A percentile compares a stretch with the other conserved stretches of the same genome.
Conservation (phyloP, 495 filamentous ascomycete genomes). For the Amorphotheca resinae region DNA sequence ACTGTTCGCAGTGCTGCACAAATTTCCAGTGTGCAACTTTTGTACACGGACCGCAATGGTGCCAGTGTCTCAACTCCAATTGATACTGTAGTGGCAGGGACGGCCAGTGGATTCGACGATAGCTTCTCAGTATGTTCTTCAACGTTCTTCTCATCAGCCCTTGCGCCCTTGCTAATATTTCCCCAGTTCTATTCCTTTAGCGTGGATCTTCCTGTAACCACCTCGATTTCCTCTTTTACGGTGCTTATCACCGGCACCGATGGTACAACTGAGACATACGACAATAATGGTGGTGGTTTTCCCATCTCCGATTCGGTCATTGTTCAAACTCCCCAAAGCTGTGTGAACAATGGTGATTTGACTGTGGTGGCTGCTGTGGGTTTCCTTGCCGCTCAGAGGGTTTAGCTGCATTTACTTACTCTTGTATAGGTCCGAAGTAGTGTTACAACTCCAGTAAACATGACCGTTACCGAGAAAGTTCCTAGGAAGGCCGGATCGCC, state of each 20-base stretch:
- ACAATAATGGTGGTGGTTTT: slow-evolving; percentile 29
- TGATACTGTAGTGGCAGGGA: slow-evolving; percentile 30
- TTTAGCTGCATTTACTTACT: slow-evolving; percentile 15
- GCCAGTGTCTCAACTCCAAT: slow-evolving; percentile 28
- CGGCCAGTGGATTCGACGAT: slow-evolving; percentile 43
- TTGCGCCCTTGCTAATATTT: slow-evolving; percentile 3
- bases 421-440: slow-evolving; percentile 35
- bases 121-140: slow-evolving; percentile 35
- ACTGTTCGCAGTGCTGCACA: slow-evolving; percentile 18
- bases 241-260: slow-evolving; percentile 20
- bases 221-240: slow-evolving; percentile 29
- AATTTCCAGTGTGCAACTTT: slow-evolving; percentile 24
- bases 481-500: slow-evolving; percentile 23
- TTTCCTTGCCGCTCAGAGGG: too few species aligned
- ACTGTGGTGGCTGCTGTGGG: slow-evolving; percentile 28
- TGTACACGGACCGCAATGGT: slow-evolving; percentile 26
- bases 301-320: slow-evolving; percentile 27
- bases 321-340: slow-evolving; percentile 28
- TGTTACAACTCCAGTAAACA: slow-evolving; percentile 28
- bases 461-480: slow-evolving; percentile 36
- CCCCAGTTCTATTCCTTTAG: slow-evolving; percentile 28
- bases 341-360: slow-evolving; percentile 21
- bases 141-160: not conserved
- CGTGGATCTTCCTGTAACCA: slow-evolving; percentile 17
- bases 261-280: slow-evolving; percentile 19